Percentiles rank a stretch among this genome's conserved stretches.
phyloP scores from a whole-genome alignment of 202 grass and related monocot genomes.

The Hordeum pubiflorum region DNA sequence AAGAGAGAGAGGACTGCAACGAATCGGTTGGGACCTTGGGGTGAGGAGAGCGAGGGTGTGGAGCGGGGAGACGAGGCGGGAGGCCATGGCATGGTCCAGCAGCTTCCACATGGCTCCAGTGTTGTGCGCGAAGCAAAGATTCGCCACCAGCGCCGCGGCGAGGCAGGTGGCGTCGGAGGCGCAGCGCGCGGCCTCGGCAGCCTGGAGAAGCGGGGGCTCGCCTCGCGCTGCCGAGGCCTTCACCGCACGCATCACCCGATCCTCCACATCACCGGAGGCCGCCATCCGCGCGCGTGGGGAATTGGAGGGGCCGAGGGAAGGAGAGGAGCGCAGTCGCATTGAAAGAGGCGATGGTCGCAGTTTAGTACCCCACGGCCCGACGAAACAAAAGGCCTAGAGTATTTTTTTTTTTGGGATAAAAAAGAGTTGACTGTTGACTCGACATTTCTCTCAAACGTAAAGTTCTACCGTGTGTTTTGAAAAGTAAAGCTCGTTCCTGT shows the following conservation, averaged over 20 bases:
- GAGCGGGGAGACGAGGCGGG: constrained; percentile 40
- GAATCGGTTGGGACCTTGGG: constrained; percentile 18
- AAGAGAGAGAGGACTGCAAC: neutral
- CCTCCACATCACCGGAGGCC: constrained; percentile 31
- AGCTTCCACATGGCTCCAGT: constrained; percentile 62
- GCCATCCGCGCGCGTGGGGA: constrained; percentile 1
- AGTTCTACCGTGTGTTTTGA: no score
- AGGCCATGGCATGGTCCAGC: constrained; percentile 65
- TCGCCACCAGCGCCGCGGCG: constrained; percentile 35
- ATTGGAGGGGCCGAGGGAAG: neutral
- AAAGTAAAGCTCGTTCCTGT: no score
- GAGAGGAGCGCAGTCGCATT: neutral
- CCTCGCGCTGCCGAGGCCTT: constrained; percentile 62
- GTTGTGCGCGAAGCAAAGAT: constrained; percentile 56
- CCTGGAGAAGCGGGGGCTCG: constrained; percentile 59
- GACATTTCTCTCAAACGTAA: no score
- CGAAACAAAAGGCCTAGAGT: no score
- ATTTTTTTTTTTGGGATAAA: no score
- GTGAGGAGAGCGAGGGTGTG: constrained; percentile 58
- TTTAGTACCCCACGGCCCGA: neutral
- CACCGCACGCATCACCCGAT: constrained; percentile 48
- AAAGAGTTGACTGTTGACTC: no score
- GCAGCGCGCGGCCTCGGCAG: constrained; percentile 32
- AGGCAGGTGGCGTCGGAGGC: constrained; percentile 23
- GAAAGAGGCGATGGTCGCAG: no score